phyloP scores from a whole-genome alignment of 2,329 filamentous ascomycete genomes.

The Colletotrichum gigasporum region DNA sequence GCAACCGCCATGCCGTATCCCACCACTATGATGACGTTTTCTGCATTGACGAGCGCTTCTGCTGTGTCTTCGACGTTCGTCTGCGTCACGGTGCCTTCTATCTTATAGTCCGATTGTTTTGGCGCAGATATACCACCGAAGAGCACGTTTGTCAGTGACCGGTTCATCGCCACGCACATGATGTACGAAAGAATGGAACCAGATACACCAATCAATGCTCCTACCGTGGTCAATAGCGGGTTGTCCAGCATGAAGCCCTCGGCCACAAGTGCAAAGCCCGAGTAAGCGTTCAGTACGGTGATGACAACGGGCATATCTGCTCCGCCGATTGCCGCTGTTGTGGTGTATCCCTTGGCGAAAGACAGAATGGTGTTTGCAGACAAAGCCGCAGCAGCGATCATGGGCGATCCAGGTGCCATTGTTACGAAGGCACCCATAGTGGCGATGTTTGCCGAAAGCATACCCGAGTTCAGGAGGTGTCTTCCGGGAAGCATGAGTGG shows the following conservation, averaged over 20 bases:
- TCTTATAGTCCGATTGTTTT: slow-evolving; percentile 71
- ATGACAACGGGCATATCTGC: slow-evolving; percentile 95
- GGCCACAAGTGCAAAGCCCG: slow-evolving; percentile 87
- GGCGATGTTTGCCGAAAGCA: slow-evolving; percentile 80
- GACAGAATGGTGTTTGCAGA: slow-evolving; percentile 80
- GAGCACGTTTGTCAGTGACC: slow-evolving; percentile 86
- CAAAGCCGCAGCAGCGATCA: slow-evolving; percentile 81
- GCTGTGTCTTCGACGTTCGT: slow-evolving; percentile 84
- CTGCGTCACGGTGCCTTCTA: slow-evolving; percentile 82
- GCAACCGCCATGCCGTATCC: slow-evolving; percentile 96
- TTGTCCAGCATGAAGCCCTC: slow-evolving; percentile 95
- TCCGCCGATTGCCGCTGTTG: slow-evolving; percentile 88
- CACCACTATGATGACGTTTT: slow-evolving; percentile 89
- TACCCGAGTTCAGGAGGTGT: slow-evolving; percentile 77
- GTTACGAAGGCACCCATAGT: slow-evolving; percentile 87
- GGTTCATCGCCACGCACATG: slow-evolving; percentile 90
- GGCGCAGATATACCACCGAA: slow-evolving; percentile 81
- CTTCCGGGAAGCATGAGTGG: slow-evolving; percentile 78
- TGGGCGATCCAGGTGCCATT: slow-evolving; percentile 81
- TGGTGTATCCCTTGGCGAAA: slow-evolving; percentile 88
- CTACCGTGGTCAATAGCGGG: slow-evolving; percentile 83
- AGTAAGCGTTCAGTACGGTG: slow-evolving; percentile 90
- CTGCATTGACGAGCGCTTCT: slow-evolving; percentile 77
- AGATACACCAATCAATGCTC: slow-evolving; percentile 86
- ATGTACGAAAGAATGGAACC: slow-evolving; percentile 91